Percentiles rank a stretch among this genome's conserved stretches.
phyloP scores from a whole-genome alignment of 495 filamentous ascomycete species.

The Annulohypoxylon stygium region DNA sequence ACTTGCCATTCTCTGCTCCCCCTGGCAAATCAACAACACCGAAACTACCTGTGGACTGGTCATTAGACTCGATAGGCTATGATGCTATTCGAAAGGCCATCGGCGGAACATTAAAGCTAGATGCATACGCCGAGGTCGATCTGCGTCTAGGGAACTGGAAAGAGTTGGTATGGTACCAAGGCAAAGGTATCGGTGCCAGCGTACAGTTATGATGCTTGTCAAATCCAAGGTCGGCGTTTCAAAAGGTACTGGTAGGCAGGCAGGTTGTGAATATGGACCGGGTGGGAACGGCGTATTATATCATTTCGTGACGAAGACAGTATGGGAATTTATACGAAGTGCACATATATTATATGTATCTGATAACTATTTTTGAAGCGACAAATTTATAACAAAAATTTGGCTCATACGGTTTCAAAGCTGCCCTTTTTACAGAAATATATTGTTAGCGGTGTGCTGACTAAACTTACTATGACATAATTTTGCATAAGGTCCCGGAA shows the following conservation, averaged over 20 bases:
- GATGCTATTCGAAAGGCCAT: conserved; percentile 83
- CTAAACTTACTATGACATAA: conserved; percentile 42
- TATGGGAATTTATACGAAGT: conserved; percentile 11
- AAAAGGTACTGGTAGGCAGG: conserved; percentile 16
- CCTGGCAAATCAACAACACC: conserved; percentile 80
- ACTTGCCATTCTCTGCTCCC: conserved; percentile 79
- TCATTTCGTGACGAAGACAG: conserved; percentile 9
- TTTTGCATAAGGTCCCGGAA: conserved; percentile 7
- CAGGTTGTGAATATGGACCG: background rate
- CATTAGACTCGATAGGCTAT: conserved; percentile 81
- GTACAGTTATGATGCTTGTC: conserved; percentile 67
- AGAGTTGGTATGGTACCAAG: conserved; percentile 76
- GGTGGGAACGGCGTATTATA: conserved; percentile 22
- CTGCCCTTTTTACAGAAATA: background rate
- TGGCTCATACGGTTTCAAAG: background rate
- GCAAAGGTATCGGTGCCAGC: conserved; percentile 79
- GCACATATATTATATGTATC: conserved; percentile 6
- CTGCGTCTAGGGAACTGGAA: conserved; percentile 79
- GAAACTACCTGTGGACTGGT: conserved; percentile 83
- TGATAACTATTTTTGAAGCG: background rate
- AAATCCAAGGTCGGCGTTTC: conserved; percentile 29
- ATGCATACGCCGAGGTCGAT: conserved; percentile 79
- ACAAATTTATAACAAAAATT: background rate
- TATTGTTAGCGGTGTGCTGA: conserved; percentile 12
- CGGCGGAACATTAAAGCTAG: conserved; percentile 82